Percentiles rank a stretch among this genome's conserved stretches.
phyloP scores from a whole-genome alignment of 2,329 filamentous ascomycete genomes.

The Pseudonectria foliicola region DNA sequence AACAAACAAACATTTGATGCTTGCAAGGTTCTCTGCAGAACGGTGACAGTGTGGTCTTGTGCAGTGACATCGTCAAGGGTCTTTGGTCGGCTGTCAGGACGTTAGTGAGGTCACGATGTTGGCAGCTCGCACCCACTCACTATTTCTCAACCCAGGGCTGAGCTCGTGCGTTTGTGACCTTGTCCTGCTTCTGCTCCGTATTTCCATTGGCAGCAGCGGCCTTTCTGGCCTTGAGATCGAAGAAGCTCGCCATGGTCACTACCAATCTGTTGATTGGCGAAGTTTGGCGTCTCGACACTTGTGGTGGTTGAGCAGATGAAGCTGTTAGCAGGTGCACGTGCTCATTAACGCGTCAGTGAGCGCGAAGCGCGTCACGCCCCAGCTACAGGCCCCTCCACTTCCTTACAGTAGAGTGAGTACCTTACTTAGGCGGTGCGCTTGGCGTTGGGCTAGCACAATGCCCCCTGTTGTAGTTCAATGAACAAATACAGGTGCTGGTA shows the following conservation, averaged over 20 bases:
- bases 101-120: conserved; percentile 6
- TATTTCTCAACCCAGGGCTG: conserved; percentile 99
- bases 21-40: conserved; percentile 87
- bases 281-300: neutral
- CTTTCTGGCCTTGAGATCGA: conserved; percentile 88
- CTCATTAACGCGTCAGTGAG: conserved; percentile 24
- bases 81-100: conserved; percentile 68
- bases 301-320: conserved; percentile 1
- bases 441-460: no score
- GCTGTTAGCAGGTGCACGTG: conserved; percentile 10
- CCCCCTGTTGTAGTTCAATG: no score
- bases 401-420: no score
- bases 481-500: no score
- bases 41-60: conserved; percentile 92
- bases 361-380: conserved; percentile 13
- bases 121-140: conserved; percentile 40
- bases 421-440: no score
- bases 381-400: no score
- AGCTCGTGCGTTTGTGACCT: conserved; percentile 50
- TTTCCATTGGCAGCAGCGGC: conserved; percentile 55
- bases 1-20: conserved; percentile 79
- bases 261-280: neutral
- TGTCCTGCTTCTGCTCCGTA: conserved; percentile 58
- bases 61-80: conserved; percentile 90
- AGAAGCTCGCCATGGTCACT: conserved; percentile 74